Conservation (phyloP, 73 alveolate species). For the Paramecium sonneborni region DNA sequence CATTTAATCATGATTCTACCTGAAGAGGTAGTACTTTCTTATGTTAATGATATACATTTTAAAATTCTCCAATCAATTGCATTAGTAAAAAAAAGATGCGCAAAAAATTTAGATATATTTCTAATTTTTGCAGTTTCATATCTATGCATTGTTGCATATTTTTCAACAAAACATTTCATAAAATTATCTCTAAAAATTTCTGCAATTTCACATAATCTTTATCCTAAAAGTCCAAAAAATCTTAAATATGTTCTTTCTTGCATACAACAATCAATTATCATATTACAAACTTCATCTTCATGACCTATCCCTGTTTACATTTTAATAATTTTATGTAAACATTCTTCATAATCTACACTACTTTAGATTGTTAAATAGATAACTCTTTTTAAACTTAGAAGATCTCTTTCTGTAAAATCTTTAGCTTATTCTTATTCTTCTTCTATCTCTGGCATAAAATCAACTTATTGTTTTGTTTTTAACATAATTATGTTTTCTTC, state of each 20-base stretch:
- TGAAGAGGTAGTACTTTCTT: conserved; percentile 97
- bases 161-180: conserved; percentile 89
- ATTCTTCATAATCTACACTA: conserved; percentile 97
- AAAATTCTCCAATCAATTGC: conserved; percentile 91
- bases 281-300: conserved; percentile 96
- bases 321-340: conserved; percentile 97
- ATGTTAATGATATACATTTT: conserved; percentile 91
- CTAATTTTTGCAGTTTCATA: conserved; percentile 98
- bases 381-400: conserved; percentile 93
- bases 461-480: conserved; percentile 74
- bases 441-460: conserved; percentile 76
- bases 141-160: conserved; percentile 96
- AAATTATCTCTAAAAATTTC: conserved; percentile 93
- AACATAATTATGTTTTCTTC: conserved; percentile 86
- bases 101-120: conserved; percentile 98
- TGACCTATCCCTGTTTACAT: conserved; percentile 96
- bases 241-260: conserved; percentile 97
- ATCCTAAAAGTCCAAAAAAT: conserved; percentile 94
- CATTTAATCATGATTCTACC: conserved; percentile 98
- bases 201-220: conserved; percentile 88
- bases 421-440: conserved; percentile 75
- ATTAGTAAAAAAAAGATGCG: conserved; percentile 96
- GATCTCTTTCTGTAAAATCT: conserved; percentile 96
- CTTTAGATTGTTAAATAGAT: conserved; percentile 97
- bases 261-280: conserved; percentile 96